Conservation (phyloP, 176 grass and related monocot species). For the Lolium rigidum region DNA sequence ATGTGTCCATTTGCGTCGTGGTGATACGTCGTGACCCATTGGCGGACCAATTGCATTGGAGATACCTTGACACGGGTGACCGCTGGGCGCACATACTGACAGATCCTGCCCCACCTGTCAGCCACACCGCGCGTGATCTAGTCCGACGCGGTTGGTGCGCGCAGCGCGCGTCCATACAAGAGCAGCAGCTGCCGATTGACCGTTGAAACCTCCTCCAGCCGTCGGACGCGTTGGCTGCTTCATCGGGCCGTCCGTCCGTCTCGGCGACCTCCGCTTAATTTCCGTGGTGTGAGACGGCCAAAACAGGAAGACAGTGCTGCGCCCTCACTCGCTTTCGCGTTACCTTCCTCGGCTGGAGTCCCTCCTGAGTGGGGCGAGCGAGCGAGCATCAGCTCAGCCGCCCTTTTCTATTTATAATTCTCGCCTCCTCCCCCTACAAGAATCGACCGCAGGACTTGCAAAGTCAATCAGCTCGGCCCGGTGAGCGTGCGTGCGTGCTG, state of each 20-base stretch:
- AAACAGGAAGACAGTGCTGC: neutral
- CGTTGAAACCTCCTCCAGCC: neutral
- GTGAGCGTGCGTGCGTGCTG: neutral
- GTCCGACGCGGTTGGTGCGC: constrained; percentile 3
- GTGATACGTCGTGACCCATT: no score
- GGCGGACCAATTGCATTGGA: no score
- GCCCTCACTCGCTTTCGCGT: constrained; percentile 42
- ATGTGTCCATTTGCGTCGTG: no score
- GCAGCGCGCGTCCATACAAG: neutral
- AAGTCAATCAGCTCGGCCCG: constrained; percentile 28
- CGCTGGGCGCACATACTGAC: no score
- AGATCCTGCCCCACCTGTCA: no score
- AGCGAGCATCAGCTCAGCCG: neutral
- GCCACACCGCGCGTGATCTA: neutral
- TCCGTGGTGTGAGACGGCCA: constrained; percentile 7
- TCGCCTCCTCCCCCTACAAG: constrained; percentile 23
- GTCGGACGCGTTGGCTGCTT: constrained; percentile 38
- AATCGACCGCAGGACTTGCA: neutral
- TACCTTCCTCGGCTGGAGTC: constrained; percentile 41
- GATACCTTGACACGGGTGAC: no score
- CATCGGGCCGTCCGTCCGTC: constrained; percentile 35
- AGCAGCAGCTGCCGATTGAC: constrained; percentile 47
- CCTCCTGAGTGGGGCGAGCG: neutral
- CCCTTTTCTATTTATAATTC: constrained; percentile 38
- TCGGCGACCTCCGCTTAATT: neutral